phyloP scores from a whole-genome alignment of 148 eudicot species.

The Fagopyrum tataricum region DNA sequence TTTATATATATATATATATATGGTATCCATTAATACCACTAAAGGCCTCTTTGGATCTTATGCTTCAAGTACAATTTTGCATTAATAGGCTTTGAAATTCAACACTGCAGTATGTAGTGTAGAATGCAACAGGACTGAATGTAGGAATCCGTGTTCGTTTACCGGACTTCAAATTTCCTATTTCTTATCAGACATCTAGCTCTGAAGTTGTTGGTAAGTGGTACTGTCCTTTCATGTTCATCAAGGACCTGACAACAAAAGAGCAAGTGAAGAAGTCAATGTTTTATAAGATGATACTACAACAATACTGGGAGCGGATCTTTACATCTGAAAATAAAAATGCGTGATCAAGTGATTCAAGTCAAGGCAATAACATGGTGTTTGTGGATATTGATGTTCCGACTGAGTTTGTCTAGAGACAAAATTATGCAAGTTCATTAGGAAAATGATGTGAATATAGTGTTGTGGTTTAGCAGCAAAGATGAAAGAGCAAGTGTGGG shows the following conservation, averaged over 20 bases:
- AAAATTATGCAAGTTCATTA: slow-evolving; percentile 25
- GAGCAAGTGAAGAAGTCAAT: slow-evolving; percentile 36
- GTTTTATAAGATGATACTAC: slow-evolving; percentile 57
- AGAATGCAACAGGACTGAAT: no score
- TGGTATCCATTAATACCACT: no score
- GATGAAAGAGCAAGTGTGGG: slow-evolving; percentile 29
- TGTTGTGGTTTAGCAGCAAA: slow-evolving; percentile 32
- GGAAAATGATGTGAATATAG: slow-evolving; percentile 13
- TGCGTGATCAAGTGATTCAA: background rate
- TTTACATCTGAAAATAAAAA: slow-evolving; percentile 20
- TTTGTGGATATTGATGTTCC: slow-evolving; percentile 28
- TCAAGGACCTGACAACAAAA: background rate
- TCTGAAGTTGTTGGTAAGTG: no score
- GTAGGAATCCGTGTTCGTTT: no score
- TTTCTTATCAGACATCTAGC: no score
- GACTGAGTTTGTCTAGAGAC: slow-evolving; percentile 26
- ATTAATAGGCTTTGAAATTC: no score
- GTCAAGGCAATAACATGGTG: slow-evolving; percentile 21
- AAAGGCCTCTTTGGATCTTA: no score
- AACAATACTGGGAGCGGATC: slow-evolving; percentile 60
- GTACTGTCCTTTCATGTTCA: no score
- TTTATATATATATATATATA: no score
- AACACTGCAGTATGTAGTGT: no score
- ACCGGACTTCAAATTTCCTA: no score
- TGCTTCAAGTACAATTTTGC: no score